A percentile compares a stretch with the other conserved stretches of the same genome.
Evolutionary conservation across 1,284 basidiomycete species (phyloP).

Genomic region (Prillingera fragicola): DNA sequence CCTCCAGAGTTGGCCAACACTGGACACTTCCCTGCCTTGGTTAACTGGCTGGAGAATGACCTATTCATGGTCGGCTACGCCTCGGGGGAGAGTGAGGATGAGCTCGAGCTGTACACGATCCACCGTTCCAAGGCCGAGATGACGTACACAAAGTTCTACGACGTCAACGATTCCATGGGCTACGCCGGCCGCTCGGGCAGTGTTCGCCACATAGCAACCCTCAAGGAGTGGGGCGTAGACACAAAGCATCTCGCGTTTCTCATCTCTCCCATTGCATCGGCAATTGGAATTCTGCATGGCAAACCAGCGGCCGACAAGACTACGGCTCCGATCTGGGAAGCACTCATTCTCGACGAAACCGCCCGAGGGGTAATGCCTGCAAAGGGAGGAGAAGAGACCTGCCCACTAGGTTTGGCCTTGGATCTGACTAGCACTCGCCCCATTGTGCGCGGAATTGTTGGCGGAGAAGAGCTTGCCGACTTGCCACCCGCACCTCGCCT

Average conservation of each 20-base stretch:
- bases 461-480: constrained; percentile 49
- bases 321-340: constrained; percentile 45
- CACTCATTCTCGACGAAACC: constrained; percentile 52
- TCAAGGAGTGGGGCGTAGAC: constrained; percentile 46
- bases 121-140: constrained; percentile 35
- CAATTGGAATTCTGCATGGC: constrained; percentile 41
- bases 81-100: constrained; percentile 41
- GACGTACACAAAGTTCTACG: constrained; percentile 44
- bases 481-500: constrained; percentile 50
- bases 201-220: constrained; percentile 44
- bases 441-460: constrained; percentile 47
- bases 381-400: constrained; percentile 50
- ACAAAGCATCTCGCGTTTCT: constrained; percentile 48
- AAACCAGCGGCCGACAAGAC: constrained; percentile 21
- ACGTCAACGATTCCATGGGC: constrained; percentile 47
- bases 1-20: constrained; percentile 41
- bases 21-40: constrained; percentile 33
- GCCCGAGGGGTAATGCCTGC: constrained; percentile 51
- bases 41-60: constrained; percentile 56
- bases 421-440: constrained; percentile 51
- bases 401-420: constrained; percentile 51
- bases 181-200: constrained; percentile 33
- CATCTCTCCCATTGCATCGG: constrained; percentile 49
- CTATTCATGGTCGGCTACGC: constrained; percentile 53
- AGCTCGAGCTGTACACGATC: constrained; percentile 41